These are phyloP conservation scores for Fonsecaea monophora DNA, from an alignment of 2,329 filamentous ascomycete species.

Conservation along the genomic window DNA sequence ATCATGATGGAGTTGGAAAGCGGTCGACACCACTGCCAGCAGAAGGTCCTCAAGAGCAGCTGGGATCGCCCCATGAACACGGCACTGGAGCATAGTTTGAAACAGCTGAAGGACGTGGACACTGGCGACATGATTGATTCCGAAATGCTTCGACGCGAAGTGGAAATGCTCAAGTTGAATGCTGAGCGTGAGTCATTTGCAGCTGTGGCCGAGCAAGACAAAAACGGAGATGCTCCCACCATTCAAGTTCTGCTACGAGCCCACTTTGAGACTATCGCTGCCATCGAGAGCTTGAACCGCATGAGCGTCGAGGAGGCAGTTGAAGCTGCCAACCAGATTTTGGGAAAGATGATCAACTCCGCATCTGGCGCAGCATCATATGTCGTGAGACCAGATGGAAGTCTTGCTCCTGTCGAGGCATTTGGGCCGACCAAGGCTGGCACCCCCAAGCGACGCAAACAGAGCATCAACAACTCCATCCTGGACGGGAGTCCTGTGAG, in stretches of 20 bases:
- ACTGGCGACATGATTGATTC: conserved; percentile 71
- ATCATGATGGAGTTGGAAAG: conserved; percentile 88
- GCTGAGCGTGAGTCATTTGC: conserved; percentile 80
- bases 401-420: conserved; percentile 60
- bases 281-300: conserved; percentile 78
- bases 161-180: conserved; percentile 81
- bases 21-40: conserved; percentile 88
- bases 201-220: conserved; percentile 83
- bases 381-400: conserved; percentile 88
- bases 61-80: conserved; percentile 91
- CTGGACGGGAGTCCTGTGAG: conserved; percentile 57
- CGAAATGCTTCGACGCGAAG: conserved; percentile 76
- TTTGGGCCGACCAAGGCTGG: conserved; percentile 74
- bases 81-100: conserved; percentile 82
- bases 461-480: conserved; percentile 43
- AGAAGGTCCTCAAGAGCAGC: conserved; percentile 76
- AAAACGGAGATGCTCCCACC: conserved; percentile 74
- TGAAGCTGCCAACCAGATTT: conserved; percentile 75
- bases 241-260: conserved; percentile 85
- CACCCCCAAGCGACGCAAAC: conserved; percentile 75
- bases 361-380: conserved; percentile 78
- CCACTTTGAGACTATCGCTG: conserved; percentile 88
- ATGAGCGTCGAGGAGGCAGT: conserved; percentile 87
- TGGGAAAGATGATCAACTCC: conserved; percentile 77
- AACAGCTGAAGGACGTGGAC: conserved; percentile 76